Evolutionary conservation across 768 basidiomycete species (phyloP), one percentile per base, ranked within the genome.

Genomic region (Mycena polygramma): DNA sequence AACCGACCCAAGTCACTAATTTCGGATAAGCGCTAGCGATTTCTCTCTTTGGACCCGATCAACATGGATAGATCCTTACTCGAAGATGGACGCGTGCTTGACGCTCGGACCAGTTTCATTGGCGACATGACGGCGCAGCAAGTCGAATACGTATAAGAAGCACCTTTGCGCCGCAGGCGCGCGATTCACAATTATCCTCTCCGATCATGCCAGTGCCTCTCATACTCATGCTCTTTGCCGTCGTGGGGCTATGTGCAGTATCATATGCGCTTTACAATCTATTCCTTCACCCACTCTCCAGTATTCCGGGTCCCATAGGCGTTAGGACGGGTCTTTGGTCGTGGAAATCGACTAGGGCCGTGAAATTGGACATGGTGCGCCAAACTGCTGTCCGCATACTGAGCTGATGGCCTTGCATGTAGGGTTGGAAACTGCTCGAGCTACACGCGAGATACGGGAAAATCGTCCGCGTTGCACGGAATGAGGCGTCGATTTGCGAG

Each of bases 401-500:
- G 5, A 13, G 13, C 41, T 49, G 5, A 52, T 46, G 24, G 6
- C 20, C 37, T 22, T 22, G 13, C 1, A 24, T n/a, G 5, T 17
- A 69, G 68, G 61, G 68, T 36, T 69, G 68, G 68, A 58, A 53
- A n/a, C 39, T 69, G 13, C 60, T 68, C 20, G 54, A 57, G 45
- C 30, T 68, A 24, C 67, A 68, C 39, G 7, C 52, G 13, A 57
- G 52, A 24, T 69, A 63, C 22, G 68, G 67, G 10, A 39, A 19
- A 35, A 7, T 68, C 20, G 67, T 68, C 10, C 59, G 67, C 6
- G 57, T 68, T 35, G 67, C 59, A 10, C 67, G 62, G 17, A 63
- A 69, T 48, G 68, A 69, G 30, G 68, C 19, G 7, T 69, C 62
- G 6, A 51, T 69, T 22, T 69, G 68, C 68, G 67, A 68, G 67